Percentiles rank a stretch among this genome's conserved stretches.
phyloP scores from a whole-genome alignment of 805 yeast species.

The Ascoidea asiatica region DNA sequence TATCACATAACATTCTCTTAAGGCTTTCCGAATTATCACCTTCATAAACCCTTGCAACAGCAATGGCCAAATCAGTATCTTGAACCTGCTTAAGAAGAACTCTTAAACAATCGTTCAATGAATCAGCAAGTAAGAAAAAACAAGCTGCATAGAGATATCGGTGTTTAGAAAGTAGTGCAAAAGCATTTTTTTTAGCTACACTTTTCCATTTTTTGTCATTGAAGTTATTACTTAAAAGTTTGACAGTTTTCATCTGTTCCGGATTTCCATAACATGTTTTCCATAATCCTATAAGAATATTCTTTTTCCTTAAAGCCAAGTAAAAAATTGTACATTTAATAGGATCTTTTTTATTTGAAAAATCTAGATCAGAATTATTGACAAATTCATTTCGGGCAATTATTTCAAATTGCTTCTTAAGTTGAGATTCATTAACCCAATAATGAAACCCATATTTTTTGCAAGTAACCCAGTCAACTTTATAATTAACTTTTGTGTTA shows the following conservation, averaged over 20 bases:
- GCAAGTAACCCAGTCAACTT: conserved; percentile 48
- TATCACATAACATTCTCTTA: conserved; percentile 30
- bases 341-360: conserved; percentile 45
- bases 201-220: conserved; percentile 58
- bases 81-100: conserved; percentile 55
- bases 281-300: conserved; percentile 74
- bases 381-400: conserved; percentile 65
- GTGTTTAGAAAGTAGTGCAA: conserved; percentile 79
- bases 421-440: conserved; percentile 45
- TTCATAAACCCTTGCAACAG: conserved; percentile 67
- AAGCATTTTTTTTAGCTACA: conserved; percentile 82
- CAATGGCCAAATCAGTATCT: conserved; percentile 66
- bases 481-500: conserved; percentile 25
- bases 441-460: conserved; percentile 47
- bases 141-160: conserved; percentile 79
- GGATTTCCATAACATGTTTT: conserved; percentile 58
- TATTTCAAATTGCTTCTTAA: conserved; percentile 43
- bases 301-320: conserved; percentile 66
- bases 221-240: conserved; percentile 68
- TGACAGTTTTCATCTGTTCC: conserved; percentile 74
- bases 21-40: conserved; percentile 40
- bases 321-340: conserved; percentile 60
- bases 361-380: conserved; percentile 20
- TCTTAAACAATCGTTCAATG: conserved; percentile 64
- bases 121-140: conserved; percentile 69